Conservation (phyloP, 306 rosid genomes). For the Mucuna pruriens region DNA sequence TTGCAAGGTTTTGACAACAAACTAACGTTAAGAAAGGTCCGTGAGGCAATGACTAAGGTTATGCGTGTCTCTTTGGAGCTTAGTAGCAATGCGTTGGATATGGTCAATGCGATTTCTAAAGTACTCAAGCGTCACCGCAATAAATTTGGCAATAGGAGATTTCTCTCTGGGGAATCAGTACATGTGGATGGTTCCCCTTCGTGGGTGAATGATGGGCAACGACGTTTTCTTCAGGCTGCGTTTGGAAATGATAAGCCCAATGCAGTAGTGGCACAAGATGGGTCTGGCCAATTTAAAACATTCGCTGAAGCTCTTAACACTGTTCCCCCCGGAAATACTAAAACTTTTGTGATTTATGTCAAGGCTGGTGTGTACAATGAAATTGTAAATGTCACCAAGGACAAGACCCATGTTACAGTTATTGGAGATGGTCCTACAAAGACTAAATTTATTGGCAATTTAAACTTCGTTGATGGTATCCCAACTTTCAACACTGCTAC, state of each 20-base stretch:
- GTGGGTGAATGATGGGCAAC: slow-evolving; percentile 46
- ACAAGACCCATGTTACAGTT: slow-evolving; percentile 53
- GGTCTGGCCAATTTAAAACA: slow-evolving; percentile 63
- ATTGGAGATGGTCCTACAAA: slow-evolving; percentile 82
- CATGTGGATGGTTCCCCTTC: slow-evolving; percentile 29
- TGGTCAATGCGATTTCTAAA: slow-evolving; percentile 38
- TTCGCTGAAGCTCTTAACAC: slow-evolving; percentile 60
- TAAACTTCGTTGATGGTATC: slow-evolving; percentile 55
- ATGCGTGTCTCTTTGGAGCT: slow-evolving; percentile 53
- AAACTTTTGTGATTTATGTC: slow-evolving; percentile 67
- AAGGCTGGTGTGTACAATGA: slow-evolving; percentile 71
- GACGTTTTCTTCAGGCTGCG: slow-evolving; percentile 32
- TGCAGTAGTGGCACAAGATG: slow-evolving; percentile 70
- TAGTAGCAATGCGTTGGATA: slow-evolving; percentile 68
- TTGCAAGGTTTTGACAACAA: slow-evolving; percentile 62
- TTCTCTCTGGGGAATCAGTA: background rate
- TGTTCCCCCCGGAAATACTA: slow-evolving; percentile 49
- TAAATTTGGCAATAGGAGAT: slow-evolving; percentile 21
- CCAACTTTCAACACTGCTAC: slow-evolving; percentile 65
- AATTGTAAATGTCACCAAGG: slow-evolving; percentile 36
- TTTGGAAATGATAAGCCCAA: slow-evolving; percentile 38
- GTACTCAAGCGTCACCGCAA: background rate
- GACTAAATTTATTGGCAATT: slow-evolving; percentile 55
- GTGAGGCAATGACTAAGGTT: slow-evolving; percentile 45
- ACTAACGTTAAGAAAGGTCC: slow-evolving; percentile 41